phyloP scores from a whole-genome alignment of 1,284 basidiomycete genomes.

The Leccinum idahoense region DNA sequence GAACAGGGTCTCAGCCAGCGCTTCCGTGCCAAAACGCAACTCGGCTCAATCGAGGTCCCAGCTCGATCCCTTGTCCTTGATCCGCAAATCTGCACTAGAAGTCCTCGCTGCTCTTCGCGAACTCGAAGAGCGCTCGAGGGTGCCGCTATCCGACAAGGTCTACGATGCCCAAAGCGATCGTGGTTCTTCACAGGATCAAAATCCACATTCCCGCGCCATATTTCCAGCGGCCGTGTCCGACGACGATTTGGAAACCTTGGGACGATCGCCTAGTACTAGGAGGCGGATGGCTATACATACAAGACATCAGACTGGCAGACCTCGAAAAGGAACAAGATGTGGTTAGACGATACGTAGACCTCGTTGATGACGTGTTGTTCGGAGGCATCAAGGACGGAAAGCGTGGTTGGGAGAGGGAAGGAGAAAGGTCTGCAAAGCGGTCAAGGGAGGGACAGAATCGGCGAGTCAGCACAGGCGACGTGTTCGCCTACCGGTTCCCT shows the following conservation, averaged over 20 bases:
- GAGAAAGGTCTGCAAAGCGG: constrained; percentile 39
- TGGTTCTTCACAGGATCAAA: constrained; percentile 36
- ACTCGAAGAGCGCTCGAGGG: constrained; percentile 60
- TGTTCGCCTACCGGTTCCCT: constrained; percentile 28
- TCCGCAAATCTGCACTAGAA: constrained; percentile 71
- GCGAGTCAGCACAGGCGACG: constrained; percentile 49
- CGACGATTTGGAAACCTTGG: constrained; percentile 55
- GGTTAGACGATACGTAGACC: constrained; percentile 59
- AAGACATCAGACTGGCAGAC: constrained; percentile 53
- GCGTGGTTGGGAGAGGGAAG: constrained; percentile 54
- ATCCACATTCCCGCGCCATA: constrained; percentile 37
- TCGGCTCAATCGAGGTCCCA: constrained; percentile 25
- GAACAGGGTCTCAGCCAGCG: constrained; percentile 36
- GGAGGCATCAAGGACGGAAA: constrained; percentile 45
- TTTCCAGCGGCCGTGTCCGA: constrained; percentile 42
- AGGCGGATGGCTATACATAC: constrained; percentile 74
- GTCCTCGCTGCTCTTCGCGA: constrained; percentile 69
- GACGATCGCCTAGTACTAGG: constrained; percentile 73
- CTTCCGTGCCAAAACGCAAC: constrained; percentile 34
- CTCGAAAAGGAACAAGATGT: constrained; percentile 53
- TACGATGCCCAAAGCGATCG: constrained; percentile 73
- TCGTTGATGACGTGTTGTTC: constrained; percentile 71
- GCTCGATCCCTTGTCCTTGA: constrained; percentile 59
- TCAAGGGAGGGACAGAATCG: constrained; percentile 39
- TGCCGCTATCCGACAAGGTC: constrained; percentile 67